Conservation (phyloP, 805 yeast species). For the Ogataea haglerorum region DNA sequence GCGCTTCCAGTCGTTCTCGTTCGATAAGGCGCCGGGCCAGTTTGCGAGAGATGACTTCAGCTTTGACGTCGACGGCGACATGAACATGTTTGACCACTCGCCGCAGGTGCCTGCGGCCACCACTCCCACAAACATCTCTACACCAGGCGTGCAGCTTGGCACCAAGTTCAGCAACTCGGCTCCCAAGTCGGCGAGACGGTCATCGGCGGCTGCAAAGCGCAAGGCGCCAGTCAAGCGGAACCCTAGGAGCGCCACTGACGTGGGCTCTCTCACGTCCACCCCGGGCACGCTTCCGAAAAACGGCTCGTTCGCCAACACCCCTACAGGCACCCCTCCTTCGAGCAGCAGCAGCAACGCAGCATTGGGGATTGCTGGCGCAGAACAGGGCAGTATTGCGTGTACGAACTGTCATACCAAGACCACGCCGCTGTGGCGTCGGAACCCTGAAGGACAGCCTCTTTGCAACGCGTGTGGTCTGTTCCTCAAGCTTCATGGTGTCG, state of each 20-base stretch:
- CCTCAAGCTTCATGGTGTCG: slow-evolving; percentile 90
- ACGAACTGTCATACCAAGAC: slow-evolving; percentile 89
- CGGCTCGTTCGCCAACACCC: slow-evolving; percentile 7
- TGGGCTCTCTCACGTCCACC: slow-evolving; percentile 15
- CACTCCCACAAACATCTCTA: slow-evolving; percentile 5
- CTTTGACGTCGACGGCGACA: slow-evolving; percentile 30
- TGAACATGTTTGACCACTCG: slow-evolving; percentile 26
- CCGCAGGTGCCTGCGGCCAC: slow-evolving; percentile 5
- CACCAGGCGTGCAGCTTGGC: neutral
- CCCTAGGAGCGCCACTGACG: slow-evolving; percentile 13
- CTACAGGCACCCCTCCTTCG: slow-evolving; percentile 13
- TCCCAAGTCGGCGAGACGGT: slow-evolving; percentile 16
- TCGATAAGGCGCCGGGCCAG: slow-evolving; percentile 10
- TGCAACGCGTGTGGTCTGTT: slow-evolving; percentile 97
- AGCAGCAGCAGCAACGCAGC: slow-evolving; percentile 9
- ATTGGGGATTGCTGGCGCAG: slow-evolving; percentile 9
- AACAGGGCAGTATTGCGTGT: slow-evolving; percentile 41
- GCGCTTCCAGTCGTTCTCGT: slow-evolving; percentile 16
- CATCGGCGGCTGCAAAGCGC: slow-evolving; percentile 18
- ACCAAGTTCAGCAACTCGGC: slow-evolving; percentile 5
- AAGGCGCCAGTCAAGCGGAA: slow-evolving; percentile 11
- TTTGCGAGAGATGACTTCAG: slow-evolving; percentile 17
- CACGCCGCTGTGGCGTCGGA: slow-evolving; percentile 94
- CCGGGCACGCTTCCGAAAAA: slow-evolving; percentile 12
- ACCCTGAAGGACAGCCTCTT: slow-evolving; percentile 86